These are phyloP conservation scores for Schizophyllum commune DNA, from an alignment of 1,284 basidiomycete species.

Conservation along the genomic window DNA sequence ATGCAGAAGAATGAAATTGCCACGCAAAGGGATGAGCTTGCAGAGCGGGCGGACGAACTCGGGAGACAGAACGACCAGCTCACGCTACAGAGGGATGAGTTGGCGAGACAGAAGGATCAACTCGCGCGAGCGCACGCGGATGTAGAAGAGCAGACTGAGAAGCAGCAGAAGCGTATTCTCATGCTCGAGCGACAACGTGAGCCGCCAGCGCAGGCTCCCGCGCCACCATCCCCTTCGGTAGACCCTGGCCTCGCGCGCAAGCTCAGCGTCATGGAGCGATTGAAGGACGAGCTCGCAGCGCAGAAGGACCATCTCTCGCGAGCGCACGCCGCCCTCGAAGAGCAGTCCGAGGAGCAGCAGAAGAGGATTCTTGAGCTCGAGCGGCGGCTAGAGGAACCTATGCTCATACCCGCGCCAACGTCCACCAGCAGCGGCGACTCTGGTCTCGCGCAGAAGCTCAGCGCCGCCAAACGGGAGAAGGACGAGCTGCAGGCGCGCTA, in stretches of 20 bases:
- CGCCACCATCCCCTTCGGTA: too few species aligned
- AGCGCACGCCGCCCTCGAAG: neutral
- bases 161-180: neutral
- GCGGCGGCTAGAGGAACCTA: neutral
- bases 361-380: neutral
- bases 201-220: neutral
- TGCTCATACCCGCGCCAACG: neutral
- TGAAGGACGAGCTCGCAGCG: neutral
- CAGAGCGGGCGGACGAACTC: neutral
- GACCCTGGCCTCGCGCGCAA: neutral
- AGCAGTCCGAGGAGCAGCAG: neutral
- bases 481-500: neutral
- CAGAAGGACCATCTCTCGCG: too few species aligned
- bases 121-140: neutral
- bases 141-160: neutral
- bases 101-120: neutral
- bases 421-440: neutral
- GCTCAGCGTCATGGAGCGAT: neutral
- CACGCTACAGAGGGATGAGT: too few species aligned
- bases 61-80: too few species aligned
- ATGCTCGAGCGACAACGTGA: neutral
- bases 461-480: neutral
- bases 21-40: neutral
- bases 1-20: neutral
- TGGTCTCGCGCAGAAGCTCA: neutral